Conservation (phyloP, 177 flowering plant genomes). For the Vitis hybrid region DNA sequence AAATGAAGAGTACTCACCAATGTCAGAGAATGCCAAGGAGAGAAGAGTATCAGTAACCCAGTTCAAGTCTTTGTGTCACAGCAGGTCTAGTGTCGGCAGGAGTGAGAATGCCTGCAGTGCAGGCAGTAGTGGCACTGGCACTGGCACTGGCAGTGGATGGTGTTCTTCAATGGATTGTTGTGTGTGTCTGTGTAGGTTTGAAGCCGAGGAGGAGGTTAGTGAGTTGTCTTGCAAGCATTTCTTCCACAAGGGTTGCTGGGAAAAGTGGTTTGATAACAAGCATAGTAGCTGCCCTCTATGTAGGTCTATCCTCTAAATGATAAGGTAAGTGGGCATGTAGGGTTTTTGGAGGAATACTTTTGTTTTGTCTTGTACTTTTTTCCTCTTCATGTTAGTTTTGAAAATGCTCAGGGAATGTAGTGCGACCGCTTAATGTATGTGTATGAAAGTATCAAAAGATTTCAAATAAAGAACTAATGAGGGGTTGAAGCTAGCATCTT, state of each 20-base stretch:
- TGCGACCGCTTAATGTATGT: no score
- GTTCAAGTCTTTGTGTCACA: slow-evolving; percentile 36
- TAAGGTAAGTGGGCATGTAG: background rate
- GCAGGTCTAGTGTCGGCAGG: background rate
- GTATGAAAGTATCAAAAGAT: no score
- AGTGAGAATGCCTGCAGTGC: no score
- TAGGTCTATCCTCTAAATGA: slow-evolving; percentile 42
- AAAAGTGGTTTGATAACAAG: slow-evolving; percentile 62
- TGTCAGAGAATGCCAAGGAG: slow-evolving; percentile 14
- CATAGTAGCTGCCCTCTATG: slow-evolving; percentile 70
- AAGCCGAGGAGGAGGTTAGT: slow-evolving; percentile 60
- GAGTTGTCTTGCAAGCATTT: slow-evolving; percentile 73
- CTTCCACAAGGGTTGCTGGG: slow-evolving; percentile 68
- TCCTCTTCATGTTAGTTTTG: background rate
- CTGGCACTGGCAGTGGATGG: background rate
- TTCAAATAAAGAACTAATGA: no score
- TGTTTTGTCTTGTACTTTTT: background rate
- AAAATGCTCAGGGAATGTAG: no score
- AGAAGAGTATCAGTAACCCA: slow-evolving; percentile 40
- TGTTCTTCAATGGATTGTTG: slow-evolving; percentile 43
- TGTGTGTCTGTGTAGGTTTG: slow-evolving; percentile 63
- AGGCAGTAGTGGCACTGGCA: background rate
- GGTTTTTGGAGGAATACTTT: background rate
- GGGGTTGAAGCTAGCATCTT: no score
- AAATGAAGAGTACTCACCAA: slow-evolving; percentile 2